These are phyloP conservation scores for Nakazawaea populi DNA, from an alignment of 805 yeast genomes.

Conservation along the genomic window DNA sequence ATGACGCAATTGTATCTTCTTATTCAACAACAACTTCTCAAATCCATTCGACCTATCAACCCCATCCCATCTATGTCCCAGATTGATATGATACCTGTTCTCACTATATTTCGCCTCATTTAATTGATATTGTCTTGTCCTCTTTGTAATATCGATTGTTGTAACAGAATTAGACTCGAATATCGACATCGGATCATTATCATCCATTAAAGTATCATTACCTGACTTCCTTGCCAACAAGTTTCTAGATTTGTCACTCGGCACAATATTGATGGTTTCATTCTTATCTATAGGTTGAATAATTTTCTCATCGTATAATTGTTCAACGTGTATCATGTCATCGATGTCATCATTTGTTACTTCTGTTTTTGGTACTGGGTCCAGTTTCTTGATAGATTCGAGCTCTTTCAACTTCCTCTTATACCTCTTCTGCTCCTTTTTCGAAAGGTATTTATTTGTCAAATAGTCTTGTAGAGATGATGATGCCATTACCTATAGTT, in stretches of 20 bases:
- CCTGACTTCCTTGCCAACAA: too few relatives aligned
- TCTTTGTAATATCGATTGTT: not conserved
- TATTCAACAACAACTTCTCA: conserved; percentile 38
- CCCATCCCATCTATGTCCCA: conserved; percentile 91
- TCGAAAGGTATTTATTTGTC: conserved; percentile 34
- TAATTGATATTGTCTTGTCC: not conserved
- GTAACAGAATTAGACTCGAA: not conserved
- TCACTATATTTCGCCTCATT: too few relatives aligned
- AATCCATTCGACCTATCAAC: conserved; percentile 86
- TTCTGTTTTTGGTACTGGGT: conserved; percentile 12
- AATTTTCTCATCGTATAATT: conserved; percentile 10
- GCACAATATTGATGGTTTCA: not conserved
- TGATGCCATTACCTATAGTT: not conserved
- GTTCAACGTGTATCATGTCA: not conserved
- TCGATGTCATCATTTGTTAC: not conserved
- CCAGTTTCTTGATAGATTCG: conserved; percentile 15
- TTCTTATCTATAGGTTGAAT: conserved; percentile 19
- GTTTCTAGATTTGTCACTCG: not conserved
- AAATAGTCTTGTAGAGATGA: conserved; percentile 35
- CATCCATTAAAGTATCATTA: not conserved
- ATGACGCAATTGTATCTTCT: not conserved
- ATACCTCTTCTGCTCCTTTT: conserved; percentile 20
- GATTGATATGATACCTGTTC: conserved; percentile 23
- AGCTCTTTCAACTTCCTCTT: conserved; percentile 22
- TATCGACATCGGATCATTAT: not conserved